Evolutionary conservation across 2,329 filamentous ascomycete genomes (phyloP), one percentile per base, ranked within the genome.

Genomic region (Teratosphaeria zuluensis): DNA sequence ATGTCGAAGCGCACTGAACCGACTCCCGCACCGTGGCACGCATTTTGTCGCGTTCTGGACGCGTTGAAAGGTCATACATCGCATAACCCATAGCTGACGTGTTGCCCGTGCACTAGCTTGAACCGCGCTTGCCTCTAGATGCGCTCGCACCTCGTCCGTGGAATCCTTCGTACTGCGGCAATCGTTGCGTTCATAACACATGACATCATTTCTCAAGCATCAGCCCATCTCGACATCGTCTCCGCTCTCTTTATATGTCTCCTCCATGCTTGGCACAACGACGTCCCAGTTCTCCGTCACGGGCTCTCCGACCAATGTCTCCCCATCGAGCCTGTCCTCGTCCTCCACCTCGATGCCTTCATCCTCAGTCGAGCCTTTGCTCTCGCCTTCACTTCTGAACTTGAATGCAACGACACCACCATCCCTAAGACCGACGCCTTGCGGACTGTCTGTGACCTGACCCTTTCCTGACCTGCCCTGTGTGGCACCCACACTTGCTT

Each of bases 361-460:
- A 21, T 55, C 38, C 1, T 32, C 53, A 16, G 46, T 46, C 30
- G 57, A 54, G 16, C 38, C 58, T 32, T 42, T 33, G 11, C 56
- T 59, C 52, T 65, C 63, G 31, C 61, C 61, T 14, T 65, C 63
- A 52, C 52, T 55, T 24, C 59, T 54, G 58, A 73, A 73, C 53
- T 69, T 71, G 63, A 73, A 73, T 8, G 72, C 72, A 58, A 74
- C 64, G 4, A 71, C 63, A 11, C 65, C 66, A 21, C 66, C 66
- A 58, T 72, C 70, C 56, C 65, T 65, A 55, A 74, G 59, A 1
- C 72, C 72, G 9, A 62, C 65, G 14, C 66, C 71, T 53, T 70
- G 63, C 56, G 77, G 69, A 64, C 75, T 76, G 30, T 70, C 72
- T 33, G 61, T 64, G 24, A 65, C 32, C 28, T 70, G 68, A 48